A percentile compares a stretch with the other conserved stretches of the same genome.
Conservation (phyloP, 768 basidiomycete genomes). For the Ramaria rubella region DNA sequence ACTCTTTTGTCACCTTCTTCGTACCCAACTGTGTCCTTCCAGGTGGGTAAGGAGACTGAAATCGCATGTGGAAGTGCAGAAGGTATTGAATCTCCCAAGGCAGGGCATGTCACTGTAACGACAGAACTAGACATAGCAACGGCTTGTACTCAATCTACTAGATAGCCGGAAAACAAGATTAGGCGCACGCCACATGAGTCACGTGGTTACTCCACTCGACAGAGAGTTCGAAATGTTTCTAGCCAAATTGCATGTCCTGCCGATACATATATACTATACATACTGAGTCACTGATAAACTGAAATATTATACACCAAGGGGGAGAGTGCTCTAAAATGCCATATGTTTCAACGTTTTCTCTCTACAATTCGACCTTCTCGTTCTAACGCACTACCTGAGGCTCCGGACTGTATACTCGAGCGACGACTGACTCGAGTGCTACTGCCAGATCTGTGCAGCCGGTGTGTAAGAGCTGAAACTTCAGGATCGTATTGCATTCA, state of each 20-base stretch:
- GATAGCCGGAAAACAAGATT: too few species aligned
- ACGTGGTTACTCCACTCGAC: too few species aligned
- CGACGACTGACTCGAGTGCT: neutral
- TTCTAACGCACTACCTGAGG: neutral
- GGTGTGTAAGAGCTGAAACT: neutral
- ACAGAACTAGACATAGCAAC: neutral
- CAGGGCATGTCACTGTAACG: neutral
- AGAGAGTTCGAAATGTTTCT: too few species aligned
- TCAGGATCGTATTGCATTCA: neutral
- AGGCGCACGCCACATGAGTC: too few species aligned
- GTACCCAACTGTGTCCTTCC: slow-evolving; percentile 43
- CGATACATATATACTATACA: too few species aligned
- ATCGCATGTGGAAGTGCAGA: slow-evolving; percentile 39
- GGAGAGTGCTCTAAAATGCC: neutral
- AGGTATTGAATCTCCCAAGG: slow-evolving; percentile 21
- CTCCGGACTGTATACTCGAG: neutral
- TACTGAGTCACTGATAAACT: too few species aligned
- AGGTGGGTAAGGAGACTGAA: slow-evolving; percentile 42
- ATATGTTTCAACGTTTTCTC: neutral
- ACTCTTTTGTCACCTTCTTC: slow-evolving; percentile 40
- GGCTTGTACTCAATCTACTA: too few species aligned
- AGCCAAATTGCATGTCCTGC: too few species aligned
- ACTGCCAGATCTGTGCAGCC: neutral
- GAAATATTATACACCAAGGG: neutral
- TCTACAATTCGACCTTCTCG: neutral